A percentile compares a stretch with the other conserved stretches of the same genome.
Evolutionary conservation across 495 filamentous ascomycete species (phyloP).

Genomic region (Letharia columbiana): DNA sequence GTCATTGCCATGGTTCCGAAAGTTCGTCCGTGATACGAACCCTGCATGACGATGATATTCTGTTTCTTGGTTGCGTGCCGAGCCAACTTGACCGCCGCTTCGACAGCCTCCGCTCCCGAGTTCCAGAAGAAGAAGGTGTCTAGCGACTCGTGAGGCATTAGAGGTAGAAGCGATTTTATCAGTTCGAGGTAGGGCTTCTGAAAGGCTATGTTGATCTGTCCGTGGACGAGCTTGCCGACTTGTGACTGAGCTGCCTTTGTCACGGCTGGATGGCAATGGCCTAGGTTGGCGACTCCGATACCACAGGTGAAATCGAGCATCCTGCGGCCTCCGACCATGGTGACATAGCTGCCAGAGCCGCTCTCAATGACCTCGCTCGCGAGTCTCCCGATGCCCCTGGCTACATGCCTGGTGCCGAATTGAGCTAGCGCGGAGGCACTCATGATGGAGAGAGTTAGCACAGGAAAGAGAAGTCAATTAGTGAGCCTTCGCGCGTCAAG

Average conservation of each 20-base stretch:
- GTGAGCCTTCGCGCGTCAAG: not conserved
- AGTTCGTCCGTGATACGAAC: conserved; percentile 23
- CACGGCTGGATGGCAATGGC: conserved; percentile 22
- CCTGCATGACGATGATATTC: conserved; percentile 24
- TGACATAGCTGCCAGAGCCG: conserved; percentile 22
- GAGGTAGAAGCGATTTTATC: conserved; percentile 15
- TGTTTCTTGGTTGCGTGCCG: conserved; percentile 31
- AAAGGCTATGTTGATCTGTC: conserved; percentile 25
- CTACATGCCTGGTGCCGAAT: conserved; percentile 19
- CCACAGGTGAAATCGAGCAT: conserved; percentile 22
- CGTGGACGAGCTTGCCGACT: conserved; percentile 21
- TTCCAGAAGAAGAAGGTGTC: conserved; percentile 24
- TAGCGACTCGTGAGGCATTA: conserved; percentile 23
- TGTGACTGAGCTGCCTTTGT: conserved; percentile 21
- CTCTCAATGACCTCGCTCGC: conserved; percentile 18
- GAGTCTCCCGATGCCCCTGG: conserved; percentile 20
- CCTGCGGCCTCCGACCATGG: conserved; percentile 16
- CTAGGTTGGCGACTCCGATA: conserved; percentile 22
- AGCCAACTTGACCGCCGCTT: conserved; percentile 50
- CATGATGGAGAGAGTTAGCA: not conserved
- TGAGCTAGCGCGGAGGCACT: conserved; percentile 13
- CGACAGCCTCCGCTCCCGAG: conserved; percentile 43
- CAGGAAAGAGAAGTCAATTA: not conserved
- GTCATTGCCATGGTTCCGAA: conserved; percentile 25
- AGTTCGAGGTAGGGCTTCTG: conserved; percentile 23